Conservation (phyloP, 495 filamentous ascomycete genomes). For the Neurospora sp. region DNA sequence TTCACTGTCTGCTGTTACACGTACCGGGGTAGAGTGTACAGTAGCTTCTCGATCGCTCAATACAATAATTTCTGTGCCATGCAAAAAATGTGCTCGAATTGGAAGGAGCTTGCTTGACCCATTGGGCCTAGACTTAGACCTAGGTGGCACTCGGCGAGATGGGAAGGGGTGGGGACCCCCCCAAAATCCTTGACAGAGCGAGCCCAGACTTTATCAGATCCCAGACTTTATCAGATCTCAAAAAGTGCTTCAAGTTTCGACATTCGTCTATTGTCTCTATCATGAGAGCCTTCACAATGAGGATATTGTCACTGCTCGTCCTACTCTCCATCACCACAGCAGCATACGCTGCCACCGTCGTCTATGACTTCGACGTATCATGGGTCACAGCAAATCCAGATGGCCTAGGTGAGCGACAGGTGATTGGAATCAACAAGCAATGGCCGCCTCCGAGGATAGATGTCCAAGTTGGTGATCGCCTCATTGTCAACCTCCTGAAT, state of each 20-base stretch:
- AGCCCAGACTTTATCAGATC: not conserved
- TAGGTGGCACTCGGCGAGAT: not conserved
- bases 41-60: not conserved
- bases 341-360: constrained; percentile 47
- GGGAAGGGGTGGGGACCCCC: not conserved
- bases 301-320: not conserved
- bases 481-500: constrained; percentile 66
- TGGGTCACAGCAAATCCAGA: constrained; percentile 81
- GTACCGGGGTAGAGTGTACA: not conserved
- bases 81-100: not conserved
- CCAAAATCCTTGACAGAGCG: not conserved
- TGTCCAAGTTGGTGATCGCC: constrained; percentile 57
- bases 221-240: not conserved
- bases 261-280: not conserved
- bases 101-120: not conserved
- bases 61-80: not conserved
- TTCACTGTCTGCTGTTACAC: not conserved
- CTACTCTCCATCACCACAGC: constrained; percentile 6
- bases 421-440: constrained; percentile 73
- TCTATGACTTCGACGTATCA: constrained; percentile 66
- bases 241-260: not conserved
- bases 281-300: not conserved
- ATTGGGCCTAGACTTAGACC: not conserved
- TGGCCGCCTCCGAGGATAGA: constrained; percentile 66
- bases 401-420: constrained; percentile 51